phyloP scores from a whole-genome alignment of 305 asterid species.

The Fraxinus velutina region DNA sequence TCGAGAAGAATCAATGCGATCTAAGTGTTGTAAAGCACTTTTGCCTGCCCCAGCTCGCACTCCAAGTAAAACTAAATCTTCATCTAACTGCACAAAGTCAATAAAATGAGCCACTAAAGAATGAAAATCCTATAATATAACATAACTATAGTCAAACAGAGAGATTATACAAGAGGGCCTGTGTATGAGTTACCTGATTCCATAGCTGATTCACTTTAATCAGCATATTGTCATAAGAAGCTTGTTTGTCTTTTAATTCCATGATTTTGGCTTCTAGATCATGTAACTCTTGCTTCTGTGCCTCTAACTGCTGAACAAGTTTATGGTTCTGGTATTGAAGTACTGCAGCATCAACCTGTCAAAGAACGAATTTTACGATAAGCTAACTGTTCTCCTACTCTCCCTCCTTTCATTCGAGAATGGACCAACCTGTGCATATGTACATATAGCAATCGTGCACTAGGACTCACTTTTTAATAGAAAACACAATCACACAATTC shows the following conservation, averaged over 20 bases:
- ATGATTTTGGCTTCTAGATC: conserved; percentile 69
- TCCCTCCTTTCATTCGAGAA: conserved; percentile 4
- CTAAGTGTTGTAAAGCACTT: conserved; percentile 51
- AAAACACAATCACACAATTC: neutral
- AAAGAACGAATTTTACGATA: conserved; percentile 23
- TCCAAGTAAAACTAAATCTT: conserved; percentile 69
- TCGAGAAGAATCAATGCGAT: conserved; percentile 60
- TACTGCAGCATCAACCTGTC: conserved; percentile 86
- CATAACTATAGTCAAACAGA: conserved; percentile 2
- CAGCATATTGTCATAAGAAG: conserved; percentile 63
- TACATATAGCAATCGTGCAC: neutral
- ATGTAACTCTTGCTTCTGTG: conserved; percentile 72
- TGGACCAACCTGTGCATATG: neutral
- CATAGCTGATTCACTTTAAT: conserved; percentile 70
- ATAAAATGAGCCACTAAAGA: conserved; percentile 20
- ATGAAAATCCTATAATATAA: conserved; percentile 19
- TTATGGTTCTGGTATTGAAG: conserved; percentile 96
- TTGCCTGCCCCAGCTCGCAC: conserved; percentile 64
- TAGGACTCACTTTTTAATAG: neutral
- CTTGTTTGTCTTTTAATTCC: conserved; percentile 68
- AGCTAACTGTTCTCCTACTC: neutral
- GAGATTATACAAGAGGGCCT: conserved; percentile 5
- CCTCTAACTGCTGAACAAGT: conserved; percentile 84
- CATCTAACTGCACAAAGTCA: conserved; percentile 57
- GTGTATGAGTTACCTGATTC: conserved; percentile 66